phyloP scores from a whole-genome alignment of 257 asterid species.

The Fraxinus americana region DNA sequence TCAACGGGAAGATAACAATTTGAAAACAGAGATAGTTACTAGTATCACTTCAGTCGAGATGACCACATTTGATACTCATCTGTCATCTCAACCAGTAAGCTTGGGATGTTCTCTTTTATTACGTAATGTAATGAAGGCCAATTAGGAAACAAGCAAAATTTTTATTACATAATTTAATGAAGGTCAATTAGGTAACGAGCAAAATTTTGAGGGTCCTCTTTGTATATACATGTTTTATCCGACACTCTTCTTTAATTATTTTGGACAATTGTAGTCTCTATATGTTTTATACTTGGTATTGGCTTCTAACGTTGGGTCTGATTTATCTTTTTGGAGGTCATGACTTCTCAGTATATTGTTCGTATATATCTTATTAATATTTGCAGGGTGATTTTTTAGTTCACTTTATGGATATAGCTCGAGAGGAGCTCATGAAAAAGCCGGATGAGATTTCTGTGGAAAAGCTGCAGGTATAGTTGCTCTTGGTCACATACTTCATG shows the following conservation, averaged over 20 bases:
- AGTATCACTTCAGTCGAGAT: neutral
- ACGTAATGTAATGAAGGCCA: neutral
- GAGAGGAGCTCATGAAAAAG: conserved; percentile 88
- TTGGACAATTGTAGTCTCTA: conserved; percentile 12
- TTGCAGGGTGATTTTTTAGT: conserved; percentile 97
- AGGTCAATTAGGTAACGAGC: neutral
- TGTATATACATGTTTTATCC: neutral
- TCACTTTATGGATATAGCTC: conserved; percentile 97
- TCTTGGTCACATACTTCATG: conserved; percentile 19
- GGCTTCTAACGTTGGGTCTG: neutral
- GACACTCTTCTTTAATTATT: neutral
- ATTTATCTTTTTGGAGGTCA: conserved; percentile 16
- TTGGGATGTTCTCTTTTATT: neutral
- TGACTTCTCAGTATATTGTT: conserved; percentile 22
- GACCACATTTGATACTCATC: neutral
- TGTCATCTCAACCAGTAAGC: neutral
- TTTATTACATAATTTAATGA: neutral
- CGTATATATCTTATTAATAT: conserved; percentile 16
- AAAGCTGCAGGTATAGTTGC: conserved; percentile 81
- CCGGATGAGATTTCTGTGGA: conserved; percentile 90
- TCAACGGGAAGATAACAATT: neutral
- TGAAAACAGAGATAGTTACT: too few relatives aligned
- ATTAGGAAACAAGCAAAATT: neutral
- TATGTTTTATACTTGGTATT: conserved; percentile 14
- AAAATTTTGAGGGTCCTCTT: neutral